phyloP scores from a whole-genome alignment of 2,329 filamentous ascomycete species.

The Trichoderma sp. region DNA sequence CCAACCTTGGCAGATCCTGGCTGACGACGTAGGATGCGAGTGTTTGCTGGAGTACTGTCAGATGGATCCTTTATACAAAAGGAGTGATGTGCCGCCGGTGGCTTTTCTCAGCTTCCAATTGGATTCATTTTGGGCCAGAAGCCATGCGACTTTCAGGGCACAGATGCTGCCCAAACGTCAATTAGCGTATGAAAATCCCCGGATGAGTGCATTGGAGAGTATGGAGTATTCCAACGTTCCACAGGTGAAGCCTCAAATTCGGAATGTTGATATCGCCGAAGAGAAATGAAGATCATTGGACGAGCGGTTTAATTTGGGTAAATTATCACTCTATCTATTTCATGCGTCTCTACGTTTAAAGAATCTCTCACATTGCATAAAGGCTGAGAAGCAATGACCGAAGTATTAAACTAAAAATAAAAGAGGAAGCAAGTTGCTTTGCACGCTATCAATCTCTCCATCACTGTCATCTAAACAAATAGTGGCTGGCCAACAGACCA shows the following conservation, averaged over 20 bases:
- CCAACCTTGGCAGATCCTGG: background rate
- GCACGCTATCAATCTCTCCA: background rate
- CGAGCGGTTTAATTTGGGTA: background rate
- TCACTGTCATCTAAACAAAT: background rate
- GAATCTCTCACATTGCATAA: background rate
- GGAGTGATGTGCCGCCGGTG: background rate
- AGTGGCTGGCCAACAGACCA: background rate
- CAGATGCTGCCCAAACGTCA: background rate
- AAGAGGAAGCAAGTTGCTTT: background rate
- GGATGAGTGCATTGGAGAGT: background rate
- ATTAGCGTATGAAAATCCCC: background rate
- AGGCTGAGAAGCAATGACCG: background rate
- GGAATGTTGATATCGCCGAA: background rate
- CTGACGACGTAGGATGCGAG: background rate
- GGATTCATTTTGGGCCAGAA: too few relatives aligned
- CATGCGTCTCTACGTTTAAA: background rate
- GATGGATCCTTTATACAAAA: background rate
- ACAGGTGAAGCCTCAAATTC: background rate
- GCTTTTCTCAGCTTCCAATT: background rate
- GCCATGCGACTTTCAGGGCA: background rate
- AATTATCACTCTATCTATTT: background rate
- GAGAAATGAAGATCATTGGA: background rate
- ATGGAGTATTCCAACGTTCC: background rate
- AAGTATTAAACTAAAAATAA: background rate
- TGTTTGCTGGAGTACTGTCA: background rate